phyloP scores from a whole-genome alignment of 305 asterid species.

The Nicotiana rustica region DNA sequence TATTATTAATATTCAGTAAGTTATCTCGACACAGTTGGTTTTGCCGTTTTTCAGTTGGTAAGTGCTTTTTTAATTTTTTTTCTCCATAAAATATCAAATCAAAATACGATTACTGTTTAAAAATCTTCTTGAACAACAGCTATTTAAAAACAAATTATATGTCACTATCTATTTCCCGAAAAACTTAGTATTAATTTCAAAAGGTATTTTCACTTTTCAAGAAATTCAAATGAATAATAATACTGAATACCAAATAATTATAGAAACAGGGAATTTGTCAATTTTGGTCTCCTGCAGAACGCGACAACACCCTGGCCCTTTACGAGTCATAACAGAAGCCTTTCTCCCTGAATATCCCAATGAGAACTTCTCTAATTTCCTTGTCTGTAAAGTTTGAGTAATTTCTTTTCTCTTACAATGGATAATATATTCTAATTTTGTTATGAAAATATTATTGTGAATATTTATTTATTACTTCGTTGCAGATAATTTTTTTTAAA shows the following conservation, averaged over 20 bases:
- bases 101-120: no score
- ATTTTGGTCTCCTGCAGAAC: no score
- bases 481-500: no score
- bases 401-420: no score
- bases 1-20: neutral
- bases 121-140: neutral
- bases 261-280: neutral
- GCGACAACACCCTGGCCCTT: neutral
- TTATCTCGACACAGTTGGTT: neutral
- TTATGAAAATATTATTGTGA: no score
- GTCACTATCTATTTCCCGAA: no score
- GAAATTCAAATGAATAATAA: neutral
- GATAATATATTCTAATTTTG: no score
- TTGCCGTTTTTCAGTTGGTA: neutral
- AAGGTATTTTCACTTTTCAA: no score
- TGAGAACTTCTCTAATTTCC: neutral
- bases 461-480: no score
- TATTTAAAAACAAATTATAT: no score
- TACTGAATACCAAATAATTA: no score
- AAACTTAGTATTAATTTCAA: neutral
- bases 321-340: neutral
- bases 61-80: no score
- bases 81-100: neutral
- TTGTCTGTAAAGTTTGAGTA: neutral
- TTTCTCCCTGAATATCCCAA: neutral